Evolutionary conservation across 305 asterid species (phyloP).

Genomic region (Petunia hybrid): DNA sequence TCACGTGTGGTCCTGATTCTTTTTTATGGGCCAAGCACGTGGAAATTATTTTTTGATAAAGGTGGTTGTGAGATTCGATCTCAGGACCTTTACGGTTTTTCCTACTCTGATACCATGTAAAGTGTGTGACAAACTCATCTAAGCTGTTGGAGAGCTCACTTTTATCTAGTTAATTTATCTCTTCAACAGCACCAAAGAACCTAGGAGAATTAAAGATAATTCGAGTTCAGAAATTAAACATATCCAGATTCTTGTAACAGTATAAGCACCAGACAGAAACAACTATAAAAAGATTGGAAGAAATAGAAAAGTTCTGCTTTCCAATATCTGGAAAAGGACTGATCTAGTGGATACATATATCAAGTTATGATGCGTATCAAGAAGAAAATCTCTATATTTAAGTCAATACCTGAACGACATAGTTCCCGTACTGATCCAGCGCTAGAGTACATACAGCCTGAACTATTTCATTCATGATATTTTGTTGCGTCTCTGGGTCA

Average conservation of each 20-base stretch:
- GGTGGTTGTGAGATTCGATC: too few relatives aligned
- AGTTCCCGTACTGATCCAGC: slow-evolving; percentile 80
- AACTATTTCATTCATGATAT: slow-evolving; percentile 81
- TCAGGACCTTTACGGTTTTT: too few relatives aligned
- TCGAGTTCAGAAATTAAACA: background rate
- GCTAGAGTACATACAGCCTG: slow-evolving; percentile 70
- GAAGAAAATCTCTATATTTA: background rate
- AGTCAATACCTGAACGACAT: slow-evolving; percentile 69
- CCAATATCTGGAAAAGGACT: background rate
- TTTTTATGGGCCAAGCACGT: too few relatives aligned
- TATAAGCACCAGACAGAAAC: background rate
- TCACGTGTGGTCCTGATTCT: too few relatives aligned
- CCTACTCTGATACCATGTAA: too few relatives aligned
- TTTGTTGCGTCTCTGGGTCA: slow-evolving; percentile 66
- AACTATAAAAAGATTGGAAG: background rate
- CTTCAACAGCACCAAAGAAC: background rate
- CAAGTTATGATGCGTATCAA: background rate
- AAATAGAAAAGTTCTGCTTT: background rate
- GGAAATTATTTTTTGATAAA: too few relatives aligned
- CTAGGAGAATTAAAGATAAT: too few relatives aligned
- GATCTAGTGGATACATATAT: background rate
- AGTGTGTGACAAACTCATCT: too few relatives aligned
- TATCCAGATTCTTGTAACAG: background rate
- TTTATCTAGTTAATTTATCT: too few relatives aligned
- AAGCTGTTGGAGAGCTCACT: too few relatives aligned